Evolutionary conservation across 371 early-diverging fungal species (phyloP).

Genomic region (Apophysomyces elegans): DNA sequence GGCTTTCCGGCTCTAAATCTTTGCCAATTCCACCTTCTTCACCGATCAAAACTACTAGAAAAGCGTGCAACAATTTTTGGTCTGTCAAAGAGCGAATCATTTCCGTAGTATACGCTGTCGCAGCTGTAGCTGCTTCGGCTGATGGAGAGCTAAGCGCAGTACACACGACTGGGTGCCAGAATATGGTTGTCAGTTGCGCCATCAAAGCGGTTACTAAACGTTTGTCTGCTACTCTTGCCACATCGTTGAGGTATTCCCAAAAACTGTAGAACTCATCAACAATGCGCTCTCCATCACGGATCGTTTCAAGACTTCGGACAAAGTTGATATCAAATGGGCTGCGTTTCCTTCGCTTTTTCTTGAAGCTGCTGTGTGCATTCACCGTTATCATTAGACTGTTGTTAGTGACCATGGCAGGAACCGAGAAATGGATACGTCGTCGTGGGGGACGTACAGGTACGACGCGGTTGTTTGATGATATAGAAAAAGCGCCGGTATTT

Average conservation of each 20-base stretch:
- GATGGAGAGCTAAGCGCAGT: slow-evolving; percentile 50
- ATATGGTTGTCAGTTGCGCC: slow-evolving; percentile 51
- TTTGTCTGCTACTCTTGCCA: slow-evolving; percentile 52
- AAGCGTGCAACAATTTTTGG: slow-evolving; percentile 50
- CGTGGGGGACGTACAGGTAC: slow-evolving; percentile 43
- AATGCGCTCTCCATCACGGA: slow-evolving; percentile 37
- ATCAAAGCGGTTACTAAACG: slow-evolving; percentile 51
- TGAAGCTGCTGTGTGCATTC: slow-evolving; percentile 50
- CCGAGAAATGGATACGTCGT: slow-evolving; percentile 46
- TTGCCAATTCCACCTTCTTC: slow-evolving; percentile 57
- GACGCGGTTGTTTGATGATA: slow-evolving; percentile 43
- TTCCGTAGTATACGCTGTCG: slow-evolving; percentile 54
- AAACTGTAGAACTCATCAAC: slow-evolving; percentile 56
- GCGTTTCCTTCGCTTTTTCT: slow-evolving; percentile 53
- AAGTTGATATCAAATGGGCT: slow-evolving; percentile 53
- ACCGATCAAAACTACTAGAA: slow-evolving; percentile 48
- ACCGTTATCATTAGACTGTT: slow-evolving; percentile 51
- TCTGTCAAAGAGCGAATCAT: slow-evolving; percentile 57
- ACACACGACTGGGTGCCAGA: slow-evolving; percentile 58
- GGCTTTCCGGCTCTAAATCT: slow-evolving; percentile 51
- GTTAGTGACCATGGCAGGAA: slow-evolving; percentile 53
- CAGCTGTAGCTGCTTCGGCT: slow-evolving; percentile 45
- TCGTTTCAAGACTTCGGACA: slow-evolving; percentile 38
- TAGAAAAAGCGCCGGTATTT: slow-evolving; percentile 48
- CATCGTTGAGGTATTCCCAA: slow-evolving; percentile 56